Evolutionary conservation across 73 alveolate genomes (phyloP).

Genomic region (Symbiodinium natans): DNA sequence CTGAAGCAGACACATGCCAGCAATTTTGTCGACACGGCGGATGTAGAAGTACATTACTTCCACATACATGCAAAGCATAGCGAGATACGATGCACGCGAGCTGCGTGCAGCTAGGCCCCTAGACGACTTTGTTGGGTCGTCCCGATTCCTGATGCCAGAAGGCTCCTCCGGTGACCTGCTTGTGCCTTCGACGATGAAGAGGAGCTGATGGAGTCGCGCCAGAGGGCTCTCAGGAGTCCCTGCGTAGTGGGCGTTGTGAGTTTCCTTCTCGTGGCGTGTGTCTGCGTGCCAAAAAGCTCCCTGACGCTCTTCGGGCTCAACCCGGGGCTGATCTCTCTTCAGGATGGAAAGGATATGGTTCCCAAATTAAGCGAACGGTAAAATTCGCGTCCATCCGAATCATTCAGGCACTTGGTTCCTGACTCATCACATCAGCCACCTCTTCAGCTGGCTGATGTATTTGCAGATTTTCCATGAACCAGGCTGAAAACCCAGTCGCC

Average conservation of each 20-base stretch:
- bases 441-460: not conserved
- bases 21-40: not conserved
- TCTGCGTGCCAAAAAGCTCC: not conserved
- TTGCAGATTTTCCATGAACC: not conserved
- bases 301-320: not conserved
- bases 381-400: not conserved
- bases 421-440: slow-evolving; percentile 17
- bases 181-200: not conserved
- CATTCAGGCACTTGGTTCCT: not conserved
- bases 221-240: not conserved
- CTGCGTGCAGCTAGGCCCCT: not conserved
- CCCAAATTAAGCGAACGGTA: not conserved
- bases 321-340: not conserved
- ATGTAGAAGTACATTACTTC: not conserved
- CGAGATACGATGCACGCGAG: not conserved
- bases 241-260: not conserved
- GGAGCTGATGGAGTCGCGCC: not conserved
- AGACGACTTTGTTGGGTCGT: not conserved
- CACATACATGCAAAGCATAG: not conserved
- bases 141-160: not conserved
- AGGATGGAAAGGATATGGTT: not conserved
- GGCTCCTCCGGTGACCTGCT: not conserved
- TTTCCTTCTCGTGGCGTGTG: not conserved
- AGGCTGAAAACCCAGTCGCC: not conserved
- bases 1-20: not conserved